Evolutionary conservation across 164 flowering plant genomes (phyloP).

Genomic region (Vitis labrusca): DNA sequence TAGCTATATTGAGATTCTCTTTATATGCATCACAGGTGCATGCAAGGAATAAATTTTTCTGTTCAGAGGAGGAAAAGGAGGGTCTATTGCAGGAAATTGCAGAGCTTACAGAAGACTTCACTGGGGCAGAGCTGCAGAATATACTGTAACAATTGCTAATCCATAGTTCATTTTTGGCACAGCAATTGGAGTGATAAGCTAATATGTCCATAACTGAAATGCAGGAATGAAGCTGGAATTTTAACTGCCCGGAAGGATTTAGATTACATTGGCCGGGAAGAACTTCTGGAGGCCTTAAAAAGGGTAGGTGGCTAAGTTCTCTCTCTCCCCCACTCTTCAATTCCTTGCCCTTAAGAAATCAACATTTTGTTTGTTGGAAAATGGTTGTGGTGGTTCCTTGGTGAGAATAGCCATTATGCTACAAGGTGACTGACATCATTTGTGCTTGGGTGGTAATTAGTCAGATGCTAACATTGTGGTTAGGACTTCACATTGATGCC

Average conservation of each 20-base stretch:
- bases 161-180: conserved; percentile 1
- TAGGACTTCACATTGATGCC: too few relatives aligned
- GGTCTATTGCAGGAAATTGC: conserved; percentile 75
- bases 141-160: conserved; percentile 53
- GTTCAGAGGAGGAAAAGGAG: conserved; percentile 83
- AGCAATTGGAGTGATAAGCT: neutral
- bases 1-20: conserved; percentile 8
- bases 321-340: neutral
- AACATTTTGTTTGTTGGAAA: too few relatives aligned
- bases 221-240: conserved; percentile 98
- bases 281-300: conserved; percentile 85
- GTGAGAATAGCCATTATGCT: too few relatives aligned
- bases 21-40: conserved; percentile 62
- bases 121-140: conserved; percentile 98
- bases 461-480: too few relatives aligned
- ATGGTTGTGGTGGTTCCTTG: too few relatives aligned
- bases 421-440: too few relatives aligned
- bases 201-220: conserved; percentile 8
- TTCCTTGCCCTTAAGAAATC: too few relatives aligned
- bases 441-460: too few relatives aligned
- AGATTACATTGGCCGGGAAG: conserved; percentile 89
- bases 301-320: conserved; percentile 49
- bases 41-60: conserved; percentile 89
- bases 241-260: conserved; percentile 91
- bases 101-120: conserved; percentile 82